phyloP scores from a whole-genome alignment of 2,329 filamentous ascomycete genomes.

The Alternaria burnsii region DNA sequence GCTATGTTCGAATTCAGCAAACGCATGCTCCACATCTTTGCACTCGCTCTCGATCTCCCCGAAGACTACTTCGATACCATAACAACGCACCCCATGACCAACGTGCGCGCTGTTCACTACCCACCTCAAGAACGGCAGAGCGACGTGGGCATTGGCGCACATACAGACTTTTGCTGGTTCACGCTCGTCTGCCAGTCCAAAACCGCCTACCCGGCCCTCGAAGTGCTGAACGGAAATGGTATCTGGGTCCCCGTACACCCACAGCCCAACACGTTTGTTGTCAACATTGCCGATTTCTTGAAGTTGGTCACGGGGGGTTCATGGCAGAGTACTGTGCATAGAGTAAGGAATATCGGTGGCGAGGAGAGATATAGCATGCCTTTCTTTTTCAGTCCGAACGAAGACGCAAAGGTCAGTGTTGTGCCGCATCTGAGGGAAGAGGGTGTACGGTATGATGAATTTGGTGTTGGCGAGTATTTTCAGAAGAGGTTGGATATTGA shows the following conservation, averaged over 20 bases:
- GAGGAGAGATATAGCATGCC: constrained; percentile 53
- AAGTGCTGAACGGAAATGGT: constrained; percentile 55
- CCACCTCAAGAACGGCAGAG: constrained; percentile 45
- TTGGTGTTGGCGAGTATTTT: constrained; percentile 46
- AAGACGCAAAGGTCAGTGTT: constrained; percentile 44
- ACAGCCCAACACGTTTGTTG: constrained; percentile 49
- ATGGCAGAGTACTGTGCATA: constrained; percentile 53
- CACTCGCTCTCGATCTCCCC: constrained; percentile 52
- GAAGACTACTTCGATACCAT: constrained; percentile 51
- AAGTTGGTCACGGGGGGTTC: constrained; percentile 53
- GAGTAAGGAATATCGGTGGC: constrained; percentile 52
- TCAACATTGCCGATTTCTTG: constrained; percentile 54
- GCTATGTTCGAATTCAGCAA: constrained; percentile 42
- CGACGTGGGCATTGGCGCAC: constrained; percentile 53
- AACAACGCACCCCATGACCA: constrained; percentile 54
- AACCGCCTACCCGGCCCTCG: constrained; percentile 42
- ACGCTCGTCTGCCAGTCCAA: constrained; percentile 50
- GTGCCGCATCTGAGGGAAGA: constrained; percentile 38
- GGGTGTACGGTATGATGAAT: constrained; percentile 39
- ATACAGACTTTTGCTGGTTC: constrained; percentile 56
- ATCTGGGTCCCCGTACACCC: constrained; percentile 53
- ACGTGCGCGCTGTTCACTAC: constrained; percentile 54
- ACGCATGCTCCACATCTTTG: constrained; percentile 47
- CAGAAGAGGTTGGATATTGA: constrained; percentile 44
- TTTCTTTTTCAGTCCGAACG: constrained; percentile 52